phyloP scores from a whole-genome alignment of 1,284 basidiomycete genomes.

The Vanrija pseudolonga region DNA sequence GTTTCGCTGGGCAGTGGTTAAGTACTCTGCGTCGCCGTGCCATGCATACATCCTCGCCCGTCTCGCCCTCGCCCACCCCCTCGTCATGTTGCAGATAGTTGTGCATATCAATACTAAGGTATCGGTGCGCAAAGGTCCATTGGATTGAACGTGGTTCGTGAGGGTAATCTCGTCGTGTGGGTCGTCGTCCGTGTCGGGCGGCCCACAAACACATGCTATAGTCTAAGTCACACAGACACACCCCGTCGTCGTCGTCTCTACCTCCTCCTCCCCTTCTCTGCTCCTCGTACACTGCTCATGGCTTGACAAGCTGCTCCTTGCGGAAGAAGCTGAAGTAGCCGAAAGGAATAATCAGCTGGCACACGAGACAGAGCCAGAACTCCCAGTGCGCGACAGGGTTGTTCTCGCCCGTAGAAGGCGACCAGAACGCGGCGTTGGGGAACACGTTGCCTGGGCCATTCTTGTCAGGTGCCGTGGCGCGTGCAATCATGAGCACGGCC shows the following conservation, averaged over 20 bases:
- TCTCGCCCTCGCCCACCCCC: no score
- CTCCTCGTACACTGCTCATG: constrained; percentile 18
- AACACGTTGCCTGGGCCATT: constrained; percentile 82
- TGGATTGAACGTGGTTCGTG: no score
- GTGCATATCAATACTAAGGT: no score
- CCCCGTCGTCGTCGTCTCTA: background rate
- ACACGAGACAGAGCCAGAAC: constrained; percentile 78
- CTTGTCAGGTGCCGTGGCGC: constrained; percentile 48
- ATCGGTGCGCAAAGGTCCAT: no score
- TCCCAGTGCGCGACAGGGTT: constrained; percentile 51
- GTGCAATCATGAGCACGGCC: constrained; percentile 48
- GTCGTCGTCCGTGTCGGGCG: no score
- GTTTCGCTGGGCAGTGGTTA: no score
- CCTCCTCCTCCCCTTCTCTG: background rate
- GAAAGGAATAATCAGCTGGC: constrained; percentile 68
- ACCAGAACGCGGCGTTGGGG: constrained; percentile 86
- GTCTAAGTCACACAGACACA: no score
- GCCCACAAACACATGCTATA: no score
- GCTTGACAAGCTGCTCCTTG: constrained; percentile 49
- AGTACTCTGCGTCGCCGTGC: no score
- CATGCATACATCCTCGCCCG: no score
- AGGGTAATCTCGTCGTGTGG: no score
- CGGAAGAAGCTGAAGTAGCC: constrained; percentile 89
- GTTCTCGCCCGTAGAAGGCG: constrained; percentile 57
- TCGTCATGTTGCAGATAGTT: no score